Conservation (phyloP, 2,329 filamentous ascomycete species). For the Chaetomium sp. region DNA sequence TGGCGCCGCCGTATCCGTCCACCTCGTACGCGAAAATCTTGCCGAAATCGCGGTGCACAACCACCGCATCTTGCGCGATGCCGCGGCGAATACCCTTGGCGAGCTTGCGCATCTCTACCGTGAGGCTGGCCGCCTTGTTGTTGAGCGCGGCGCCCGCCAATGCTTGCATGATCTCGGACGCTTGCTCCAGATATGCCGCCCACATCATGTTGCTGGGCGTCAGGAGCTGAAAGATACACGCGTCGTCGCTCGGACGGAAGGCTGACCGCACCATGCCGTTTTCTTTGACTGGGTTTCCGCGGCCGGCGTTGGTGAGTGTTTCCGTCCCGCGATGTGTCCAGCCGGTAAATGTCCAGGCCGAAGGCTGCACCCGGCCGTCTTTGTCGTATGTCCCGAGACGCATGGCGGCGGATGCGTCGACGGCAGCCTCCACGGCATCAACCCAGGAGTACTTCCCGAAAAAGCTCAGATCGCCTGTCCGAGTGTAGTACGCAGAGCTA, state of each 20-base stretch:
- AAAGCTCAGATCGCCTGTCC: constrained; percentile 52
- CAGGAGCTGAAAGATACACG: constrained; percentile 71
- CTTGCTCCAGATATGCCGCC: constrained; percentile 48
- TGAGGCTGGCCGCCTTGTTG: constrained; percentile 36
- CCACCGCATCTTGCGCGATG: constrained; percentile 53
- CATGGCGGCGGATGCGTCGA: constrained; percentile 60
- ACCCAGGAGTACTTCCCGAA: constrained; percentile 59
- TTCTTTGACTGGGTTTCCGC: constrained; percentile 69
- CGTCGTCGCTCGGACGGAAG: constrained; percentile 78
- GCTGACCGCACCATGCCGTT: constrained; percentile 74
- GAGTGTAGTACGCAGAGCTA: constrained; percentile 66
- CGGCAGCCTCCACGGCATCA: constrained; percentile 58
- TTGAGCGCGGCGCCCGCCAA: constrained; percentile 28
- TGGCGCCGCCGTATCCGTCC: constrained; percentile 62
- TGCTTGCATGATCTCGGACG: constrained; percentile 44
- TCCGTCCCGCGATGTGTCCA: constrained; percentile 65
- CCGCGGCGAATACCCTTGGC: constrained; percentile 50
- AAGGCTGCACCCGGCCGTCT: constrained; percentile 43
- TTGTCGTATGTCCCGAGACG: constrained; percentile 61
- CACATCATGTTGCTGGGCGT: constrained; percentile 76
- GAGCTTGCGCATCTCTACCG: constrained; percentile 48
- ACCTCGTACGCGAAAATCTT: constrained; percentile 73
- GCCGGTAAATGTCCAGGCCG: constrained; percentile 67
- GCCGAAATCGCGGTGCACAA: constrained; percentile 52
- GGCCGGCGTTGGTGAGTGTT: constrained; percentile 64